These are phyloP conservation scores for Hymenoscyphus occultus DNA, from an alignment of 2,329 filamentous ascomycete genomes.

Conservation along the genomic window DNA sequence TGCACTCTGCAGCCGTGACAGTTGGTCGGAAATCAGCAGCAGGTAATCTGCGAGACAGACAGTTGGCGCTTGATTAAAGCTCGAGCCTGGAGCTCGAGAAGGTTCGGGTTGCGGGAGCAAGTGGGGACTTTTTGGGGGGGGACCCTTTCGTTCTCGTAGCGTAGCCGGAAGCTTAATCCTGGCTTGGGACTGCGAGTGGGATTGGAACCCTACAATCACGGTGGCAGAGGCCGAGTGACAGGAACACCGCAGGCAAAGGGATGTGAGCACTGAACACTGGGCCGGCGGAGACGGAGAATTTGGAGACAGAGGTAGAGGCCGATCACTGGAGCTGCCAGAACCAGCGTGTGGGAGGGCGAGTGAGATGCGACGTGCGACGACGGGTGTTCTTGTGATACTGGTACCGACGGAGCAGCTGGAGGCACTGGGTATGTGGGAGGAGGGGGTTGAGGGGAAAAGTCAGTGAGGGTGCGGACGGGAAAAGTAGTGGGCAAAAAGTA, in stretches of 20 bases:
- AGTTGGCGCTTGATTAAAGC: background rate
- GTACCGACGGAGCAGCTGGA: too few species aligned
- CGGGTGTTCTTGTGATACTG: background rate
- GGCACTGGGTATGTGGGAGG: background rate
- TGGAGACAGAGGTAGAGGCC: too few species aligned
- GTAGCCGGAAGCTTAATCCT: slow-evolving; percentile 14
- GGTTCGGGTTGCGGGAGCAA: background rate
- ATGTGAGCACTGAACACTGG: background rate
- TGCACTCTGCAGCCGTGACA: background rate
- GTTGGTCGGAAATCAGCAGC: background rate
- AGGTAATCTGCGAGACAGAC: background rate
- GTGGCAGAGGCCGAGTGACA: background rate
- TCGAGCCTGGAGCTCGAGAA: background rate
- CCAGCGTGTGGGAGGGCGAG: background rate
- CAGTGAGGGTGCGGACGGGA: background rate
- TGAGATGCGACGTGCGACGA: background rate
- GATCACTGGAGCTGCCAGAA: background rate
- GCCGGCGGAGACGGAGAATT: background rate
- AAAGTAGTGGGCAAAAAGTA: background rate
- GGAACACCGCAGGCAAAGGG: background rate
- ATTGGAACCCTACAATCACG: too few species aligned
- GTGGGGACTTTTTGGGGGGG: background rate
- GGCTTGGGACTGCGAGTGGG: background rate
- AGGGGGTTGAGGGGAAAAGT: background rate
- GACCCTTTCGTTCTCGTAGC: background rate